Conservation (phyloP, 169 alveolate species). For the Besnoitia besnoiti region DNA sequence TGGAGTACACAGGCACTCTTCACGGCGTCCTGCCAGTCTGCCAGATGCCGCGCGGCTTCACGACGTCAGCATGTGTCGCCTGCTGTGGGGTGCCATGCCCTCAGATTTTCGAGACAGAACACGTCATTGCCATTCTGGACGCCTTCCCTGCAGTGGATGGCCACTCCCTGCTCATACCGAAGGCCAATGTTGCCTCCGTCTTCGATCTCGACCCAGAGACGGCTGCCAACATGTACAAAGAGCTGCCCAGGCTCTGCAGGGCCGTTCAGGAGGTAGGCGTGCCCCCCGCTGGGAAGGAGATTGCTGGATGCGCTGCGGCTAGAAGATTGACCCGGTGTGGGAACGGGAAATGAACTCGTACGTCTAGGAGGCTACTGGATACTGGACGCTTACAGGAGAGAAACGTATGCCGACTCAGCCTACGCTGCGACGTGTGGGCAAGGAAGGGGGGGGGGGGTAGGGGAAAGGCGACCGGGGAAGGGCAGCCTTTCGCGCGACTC, state of each 20-base stretch:
- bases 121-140: slow-evolving; percentile 63
- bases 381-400: too few relatives aligned
- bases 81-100: background rate
- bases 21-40: background rate
- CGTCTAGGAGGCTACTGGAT: too few relatives aligned
- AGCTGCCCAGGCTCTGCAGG: slow-evolving; percentile 65
- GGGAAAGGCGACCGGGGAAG: too few relatives aligned
- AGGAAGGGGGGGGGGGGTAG: too few relatives aligned
- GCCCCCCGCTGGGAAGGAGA: too few relatives aligned
- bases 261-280: slow-evolving; percentile 64
- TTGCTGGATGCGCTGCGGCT: too few relatives aligned
- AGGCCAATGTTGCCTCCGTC: slow-evolving; percentile 53
- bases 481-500: too few relatives aligned
- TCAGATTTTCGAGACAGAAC: slow-evolving; percentile 65
- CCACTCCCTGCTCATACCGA: slow-evolving; percentile 65
- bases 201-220: slow-evolving; percentile 50
- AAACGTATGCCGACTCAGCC: too few relatives aligned
- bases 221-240: slow-evolving; percentile 63
- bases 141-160: slow-evolving; percentile 68
- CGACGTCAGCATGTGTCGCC: background rate
- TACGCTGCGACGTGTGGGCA: too few relatives aligned
- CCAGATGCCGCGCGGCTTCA: background rate
- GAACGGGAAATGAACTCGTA: too few relatives aligned
- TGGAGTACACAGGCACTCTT: background rate
- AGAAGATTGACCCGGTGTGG: too few relatives aligned